Base-by-base conservation (phyloP, 148 eudicot genomes). In the Selenicereus undatus region DNA sequence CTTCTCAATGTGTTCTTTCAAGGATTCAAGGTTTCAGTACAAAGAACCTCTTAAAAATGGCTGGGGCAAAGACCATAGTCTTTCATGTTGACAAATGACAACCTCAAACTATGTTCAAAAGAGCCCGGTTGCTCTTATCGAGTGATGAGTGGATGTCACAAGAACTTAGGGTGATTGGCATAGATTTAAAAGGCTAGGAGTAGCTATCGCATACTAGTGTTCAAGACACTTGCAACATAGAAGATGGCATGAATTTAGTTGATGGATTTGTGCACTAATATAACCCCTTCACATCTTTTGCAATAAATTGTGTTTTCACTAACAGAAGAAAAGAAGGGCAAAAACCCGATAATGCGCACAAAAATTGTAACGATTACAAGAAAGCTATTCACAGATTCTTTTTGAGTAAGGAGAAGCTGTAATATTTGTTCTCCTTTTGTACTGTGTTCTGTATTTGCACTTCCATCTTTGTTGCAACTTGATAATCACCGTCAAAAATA, bases 351-450 rank as follows among this genome's bases (percentile, higher is more conserved):
- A 54, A 21, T 51, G 74, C 71, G 43, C 64, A 45, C 58, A 30
- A 85, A 84, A 78, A 48, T 20, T 83, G 76, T 62, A 62, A 80
- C 48, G 21, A 72, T 80, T 72, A 84, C 78, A 62, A 77, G 68
- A 80, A 60, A 80, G 27, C 73, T 73, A 77, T 83, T 74, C 77
- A 81, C 69, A 66, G 51, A 26, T 81, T 64, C 26, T 56, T 24
- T 78, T 84, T 36, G 48, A 62, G 16, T 21, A 58, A 65, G 79
- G 82, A 81, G 73, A 85, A 85, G 30, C 80, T 75, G 45, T 81
- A 81, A 84, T 78, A 85, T 78, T 22, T 78, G 82, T 70, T 75
- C 79, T 70, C 82, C 82, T 65, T 70, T 30, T 30, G 73, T 68
- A 29, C 58, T 27, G 14, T 51, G 32, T 66, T 60, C 26, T 17